Base-by-base conservation (phyloP, 164 flowering plant genomes). In the Litsea cubeba region DNA sequence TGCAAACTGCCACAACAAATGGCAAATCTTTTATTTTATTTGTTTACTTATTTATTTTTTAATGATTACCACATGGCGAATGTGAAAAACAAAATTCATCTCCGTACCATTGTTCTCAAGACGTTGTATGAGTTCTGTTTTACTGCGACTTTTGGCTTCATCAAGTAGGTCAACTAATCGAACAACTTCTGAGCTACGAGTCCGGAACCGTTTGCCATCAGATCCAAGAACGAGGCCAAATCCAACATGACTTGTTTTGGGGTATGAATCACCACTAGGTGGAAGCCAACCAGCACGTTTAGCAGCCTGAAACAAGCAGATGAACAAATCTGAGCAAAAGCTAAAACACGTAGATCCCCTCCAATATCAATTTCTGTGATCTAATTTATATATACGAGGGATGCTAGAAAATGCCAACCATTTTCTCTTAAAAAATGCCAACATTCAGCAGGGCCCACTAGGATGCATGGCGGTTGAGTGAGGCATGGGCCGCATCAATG, bases 151-250 rank as follows among this genome's bases (percentile, higher is more conserved):
- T 78, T 93, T 96, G 62, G 99, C 99, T 85, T 96, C 99, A 84
- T 93, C 98, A 28, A 96, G 97, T 76, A 96, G 82, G 86, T 96
- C 99, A 79, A 87, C 94, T 62, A 96, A 82, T 46, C 88, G 85
- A 72, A 96, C 98, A 66, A 94, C 95, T 78, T 96, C 98, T 74
- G 87, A 79, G 66, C 79, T 76, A 8, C 99, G 89, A 76, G 98
- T 96, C 62, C 97, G 83, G 70, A 94, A 94, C 15, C 98, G 85
- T 79, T 96, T 96, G 46, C 98, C 97, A 87, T 96, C 99, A 64
- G 89, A 96, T 72, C 98, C 99, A 76, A 92, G 90, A 70, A 96
- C 99, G 81, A 96, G 95, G 73, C 99, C 99, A 84, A 96, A 92
- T 4, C 95, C 97, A 70, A 96, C 97, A 87, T 96, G 99, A 77